Base-by-base conservation (phyloP, 169 alveolate species). In the Plasmodium knowlesi region DNA sequence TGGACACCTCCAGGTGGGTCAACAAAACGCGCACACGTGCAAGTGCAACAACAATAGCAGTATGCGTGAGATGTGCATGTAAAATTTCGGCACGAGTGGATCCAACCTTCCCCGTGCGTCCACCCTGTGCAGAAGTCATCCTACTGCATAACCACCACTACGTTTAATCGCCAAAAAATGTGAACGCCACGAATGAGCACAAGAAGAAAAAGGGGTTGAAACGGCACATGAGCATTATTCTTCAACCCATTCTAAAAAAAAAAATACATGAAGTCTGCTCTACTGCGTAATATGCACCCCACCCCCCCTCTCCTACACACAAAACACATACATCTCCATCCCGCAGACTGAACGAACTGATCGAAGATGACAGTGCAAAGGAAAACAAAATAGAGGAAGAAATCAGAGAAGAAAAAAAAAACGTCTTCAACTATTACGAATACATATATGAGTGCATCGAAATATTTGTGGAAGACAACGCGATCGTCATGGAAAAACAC, bases 381-480 rank as follows among this genome's bases (percentile, higher is more conserved):
- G 95, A 91, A 82, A 91, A 82, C 46, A 91, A 91, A 81, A 82
- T 91, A 43, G 95, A 91, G 19, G 95, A 91, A 30, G 95, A 82
- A 91, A 54, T 81, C 50, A 80, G 85, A 71, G 95, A 91, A 34
- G 92, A 91, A 50, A 79, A 88, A 79, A 91, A 71, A 70, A 91
- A 67, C 14, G 50, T 67, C 74, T 72, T 91, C 67, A 91, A 91
- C 82, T 91, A 91, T 76, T 70, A 70, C 54, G 95, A 91, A 39
- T 91, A 81, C 83, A 81, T 91, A 81, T 91, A 91, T 53, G 80
- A 91, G n/a, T 80, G 95, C 57, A 81, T 91, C 22, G 92, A 91
- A 81, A 91, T 91, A 71, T 91, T n/a, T 72, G 76, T 82, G 3
- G 95, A 82, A 43, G 79, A 82, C 50, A 30, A 30, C 8, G 78